Percentiles rank a stretch among this genome's conserved stretches.
Conservation (phyloP, 129 eudicot species). For the Helianthus tuberosus region DNA sequence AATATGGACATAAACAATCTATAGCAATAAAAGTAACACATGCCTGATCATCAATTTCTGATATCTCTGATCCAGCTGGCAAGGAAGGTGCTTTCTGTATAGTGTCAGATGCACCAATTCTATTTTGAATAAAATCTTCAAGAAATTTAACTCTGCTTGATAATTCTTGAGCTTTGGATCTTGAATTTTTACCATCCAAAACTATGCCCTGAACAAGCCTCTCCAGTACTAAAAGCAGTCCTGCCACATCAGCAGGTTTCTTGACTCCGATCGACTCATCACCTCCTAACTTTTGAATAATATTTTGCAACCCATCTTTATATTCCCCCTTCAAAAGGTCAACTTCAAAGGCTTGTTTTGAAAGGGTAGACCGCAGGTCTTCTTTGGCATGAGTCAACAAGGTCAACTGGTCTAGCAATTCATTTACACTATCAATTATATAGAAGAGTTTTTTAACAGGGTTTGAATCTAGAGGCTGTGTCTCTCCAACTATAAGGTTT, state of each 20-base stretch:
- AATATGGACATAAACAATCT: neutral
- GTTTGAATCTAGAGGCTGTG: conserved; percentile 44
- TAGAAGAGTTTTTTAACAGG: conserved; percentile 61
- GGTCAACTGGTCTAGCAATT: conserved; percentile 48
- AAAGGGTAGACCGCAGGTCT: conserved; percentile 48
- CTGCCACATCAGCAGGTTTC: conserved; percentile 45
- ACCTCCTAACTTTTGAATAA: conserved; percentile 68
- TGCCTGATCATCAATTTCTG: conserved; percentile 88
- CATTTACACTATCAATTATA: conserved; percentile 55
- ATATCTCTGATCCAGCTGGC: conserved; percentile 75
- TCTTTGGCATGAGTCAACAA: conserved; percentile 56
- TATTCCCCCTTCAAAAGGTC: conserved; percentile 62
- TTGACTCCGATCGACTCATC: conserved; percentile 41
- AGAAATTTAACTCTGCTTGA: conserved; percentile 65
- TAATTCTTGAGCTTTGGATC: conserved; percentile 64
- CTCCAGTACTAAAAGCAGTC: conserved; percentile 58
- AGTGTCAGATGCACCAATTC: conserved; percentile 40
- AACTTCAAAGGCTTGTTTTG: conserved; percentile 57
- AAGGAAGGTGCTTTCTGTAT: conserved; percentile 61
- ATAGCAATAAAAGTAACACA: conserved; percentile 21
- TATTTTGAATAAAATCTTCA: conserved; percentile 59
- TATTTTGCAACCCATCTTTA: conserved; percentile 55
- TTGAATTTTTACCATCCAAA: conserved; percentile 59
- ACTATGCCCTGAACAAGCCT: conserved; percentile 55
- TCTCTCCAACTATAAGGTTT: conserved; percentile 38